Evolutionary conservation across 1,284 basidiomycete species (phyloP).

Genomic region (Fomitiporia mediterranea): DNA sequence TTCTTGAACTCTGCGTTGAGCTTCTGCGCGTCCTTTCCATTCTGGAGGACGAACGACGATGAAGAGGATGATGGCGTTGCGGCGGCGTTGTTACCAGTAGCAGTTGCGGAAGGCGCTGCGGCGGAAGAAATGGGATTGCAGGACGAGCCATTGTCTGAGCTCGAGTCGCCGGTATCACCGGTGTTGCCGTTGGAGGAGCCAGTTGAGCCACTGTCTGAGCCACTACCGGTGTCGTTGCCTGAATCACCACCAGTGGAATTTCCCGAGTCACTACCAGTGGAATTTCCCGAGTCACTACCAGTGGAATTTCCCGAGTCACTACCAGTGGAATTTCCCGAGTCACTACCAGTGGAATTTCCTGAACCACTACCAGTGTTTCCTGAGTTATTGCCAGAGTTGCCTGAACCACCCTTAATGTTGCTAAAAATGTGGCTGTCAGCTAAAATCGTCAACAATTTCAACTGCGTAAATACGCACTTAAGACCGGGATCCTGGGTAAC

Average conservation of each 20-base stretch:
- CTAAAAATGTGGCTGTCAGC: no score
- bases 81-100: neutral
- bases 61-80: conserved; percentile 12
- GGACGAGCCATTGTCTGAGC: neutral
- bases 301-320: conserved; percentile 1
- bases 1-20: conserved; percentile 22
- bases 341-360: no score
- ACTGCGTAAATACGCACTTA: conserved; percentile 18
- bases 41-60: conserved; percentile 21
- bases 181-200: conserved; percentile 45
- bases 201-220: neutral
- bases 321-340: conserved; percentile 16
- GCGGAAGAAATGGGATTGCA: neutral
- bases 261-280: conserved; percentile 8
- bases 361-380: no score
- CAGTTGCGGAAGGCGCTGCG: neutral
- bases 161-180: conserved; percentile 18
- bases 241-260: conserved; percentile 10
- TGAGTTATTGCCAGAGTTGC: no score
- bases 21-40: conserved; percentile 23
- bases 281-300: conserved; percentile 10
- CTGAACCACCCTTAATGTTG: neutral
- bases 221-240: neutral
- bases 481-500: conserved; percentile 20
- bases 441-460: neutral